Evolutionary conservation across 306 rosid genomes (phyloP), one percentile per base, ranked within the genome.

Genomic region (Begonia fuchsioides): DNA sequence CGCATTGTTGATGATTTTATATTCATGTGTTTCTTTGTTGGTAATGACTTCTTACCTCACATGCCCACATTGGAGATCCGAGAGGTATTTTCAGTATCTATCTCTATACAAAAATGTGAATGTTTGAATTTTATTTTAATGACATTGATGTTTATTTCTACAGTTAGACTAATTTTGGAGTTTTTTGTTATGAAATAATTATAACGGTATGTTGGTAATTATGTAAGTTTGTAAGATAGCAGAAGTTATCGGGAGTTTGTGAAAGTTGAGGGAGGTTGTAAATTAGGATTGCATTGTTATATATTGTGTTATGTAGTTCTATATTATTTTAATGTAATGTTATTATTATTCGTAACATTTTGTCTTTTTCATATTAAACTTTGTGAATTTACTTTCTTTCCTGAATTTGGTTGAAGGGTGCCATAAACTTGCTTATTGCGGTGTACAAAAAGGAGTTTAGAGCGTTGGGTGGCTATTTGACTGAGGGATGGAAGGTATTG

Each of bases 21-120:
- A 69, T 92, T 92, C 69, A 73, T 92, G 16, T 92, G 98, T 56
- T 92, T 92, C 61, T 92, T 92, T 32, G 96, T 92, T 50, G 96
- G 98, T 53, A 92, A 92, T 51, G 98, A 92, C 76, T 92, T 92
- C 70, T 77, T 92, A 55, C 98, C 98, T 11, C 98, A 92, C 63
- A 85, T 92, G 98, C 96, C 98, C 20, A 92, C 96, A 3, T 58
- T 92, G 39, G 98, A 92, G 76, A 92, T 92, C 52, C 94, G 98
- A 16, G 98, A 92, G 96, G 98, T 92, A 56, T 52, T 72, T 0
- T 39, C 1, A n/a, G n/a, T n/a, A n/a, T n/a, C n/a, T n/a, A 13
- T n/a, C n/a, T n/a, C n/a, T n/a, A n/a, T n/a, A n/a, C n/a, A n/a
- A n/a, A n/a, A n/a, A n/a, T n/a, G n/a, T n/a, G n/a, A n/a, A n/a